These are phyloP conservation scores for Pleurotus tuoliensis DNA, from an alignment of 768 basidiomycete species.

Conservation along the genomic window DNA sequence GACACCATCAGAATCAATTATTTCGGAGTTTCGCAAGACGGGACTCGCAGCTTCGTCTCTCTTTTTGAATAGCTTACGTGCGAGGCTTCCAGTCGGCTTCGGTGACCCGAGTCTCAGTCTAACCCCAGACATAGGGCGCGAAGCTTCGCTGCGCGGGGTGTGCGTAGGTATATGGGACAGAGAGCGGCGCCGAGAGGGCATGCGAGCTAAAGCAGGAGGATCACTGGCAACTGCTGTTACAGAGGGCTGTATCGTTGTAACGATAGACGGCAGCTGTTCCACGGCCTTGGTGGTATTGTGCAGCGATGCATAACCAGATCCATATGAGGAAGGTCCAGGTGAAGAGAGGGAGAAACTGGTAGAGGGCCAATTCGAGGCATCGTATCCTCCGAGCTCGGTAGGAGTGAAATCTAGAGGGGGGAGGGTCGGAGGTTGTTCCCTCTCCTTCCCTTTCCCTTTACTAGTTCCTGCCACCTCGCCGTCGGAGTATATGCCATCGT, in stretches of 20 bases:
- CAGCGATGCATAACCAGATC: conserved; percentile 17
- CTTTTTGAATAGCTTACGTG: conserved; percentile 53
- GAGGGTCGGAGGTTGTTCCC: conserved; percentile 55
- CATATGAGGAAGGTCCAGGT: conserved; percentile 37
- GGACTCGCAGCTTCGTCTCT: conserved; percentile 16
- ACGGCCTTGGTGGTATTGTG: conserved; percentile 10
- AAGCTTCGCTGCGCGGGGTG: conserved; percentile 37
- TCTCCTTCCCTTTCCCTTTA: conserved; percentile 54
- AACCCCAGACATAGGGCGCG: conserved; percentile 43
- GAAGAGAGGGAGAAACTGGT: conserved; percentile 23
- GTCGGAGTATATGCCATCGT: conserved; percentile 6
- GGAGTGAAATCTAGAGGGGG: conserved; percentile 64
- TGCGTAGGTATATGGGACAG: conserved; percentile 49
- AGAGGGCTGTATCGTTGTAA: conserved; percentile 16
- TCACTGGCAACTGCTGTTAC: conserved; percentile 15
- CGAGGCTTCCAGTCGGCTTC: conserved; percentile 44
- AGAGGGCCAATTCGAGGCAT: conserved; percentile 34
- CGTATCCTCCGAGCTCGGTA: conserved; percentile 44
- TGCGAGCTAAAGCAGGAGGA: conserved; percentile 24
- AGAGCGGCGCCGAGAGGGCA: conserved; percentile 49
- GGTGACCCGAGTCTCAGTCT: conserved; percentile 43
- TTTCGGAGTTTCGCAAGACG: conserved; percentile 8
- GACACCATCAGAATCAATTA: conserved; percentile 13
- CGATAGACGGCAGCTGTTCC: conserved; percentile 20
- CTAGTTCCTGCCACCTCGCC: conserved; percentile 9